phyloP scores from a whole-genome alignment of 352 stramenopile genomes.

The Halophytophthora batemanensis region DNA sequence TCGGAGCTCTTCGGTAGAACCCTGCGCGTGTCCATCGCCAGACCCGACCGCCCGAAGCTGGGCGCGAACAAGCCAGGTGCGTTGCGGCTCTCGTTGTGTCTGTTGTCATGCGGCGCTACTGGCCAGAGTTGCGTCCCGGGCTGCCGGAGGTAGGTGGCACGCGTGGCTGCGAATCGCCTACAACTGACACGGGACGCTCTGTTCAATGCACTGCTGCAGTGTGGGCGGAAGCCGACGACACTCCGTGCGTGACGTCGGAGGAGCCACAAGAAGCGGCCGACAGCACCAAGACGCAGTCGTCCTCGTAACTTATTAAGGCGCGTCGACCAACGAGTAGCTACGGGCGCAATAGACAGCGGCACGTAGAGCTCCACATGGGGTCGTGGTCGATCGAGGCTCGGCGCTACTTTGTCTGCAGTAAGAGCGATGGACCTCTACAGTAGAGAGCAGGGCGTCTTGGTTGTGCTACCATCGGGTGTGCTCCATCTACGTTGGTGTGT shows the following conservation, averaged over 20 bases:
- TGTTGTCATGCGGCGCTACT: not conserved
- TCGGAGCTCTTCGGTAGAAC: slow-evolving; percentile 91
- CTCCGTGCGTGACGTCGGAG: slow-evolving; percentile 12
- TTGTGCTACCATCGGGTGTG: no score
- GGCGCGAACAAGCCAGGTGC: slow-evolving; percentile 75
- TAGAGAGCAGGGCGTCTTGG: no score
- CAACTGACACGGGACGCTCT: not conserved
- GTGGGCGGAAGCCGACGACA: slow-evolving; percentile 56
- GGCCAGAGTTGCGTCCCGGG: no score
- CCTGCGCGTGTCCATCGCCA: slow-evolving; percentile 90
- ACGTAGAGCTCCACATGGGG: no score
- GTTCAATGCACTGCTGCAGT: slow-evolving; percentile 29
- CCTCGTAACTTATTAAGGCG: slow-evolving; percentile 3
- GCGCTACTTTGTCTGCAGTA: no score
- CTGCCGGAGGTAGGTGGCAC: not conserved
- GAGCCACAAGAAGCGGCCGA: slow-evolving; percentile 1
- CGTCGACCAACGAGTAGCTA: no score
- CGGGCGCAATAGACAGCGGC: no score
- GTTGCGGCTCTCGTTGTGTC: slow-evolving; percentile 4
- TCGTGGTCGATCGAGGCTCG: no score
- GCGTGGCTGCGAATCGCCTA: no score
- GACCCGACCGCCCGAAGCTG: slow-evolving; percentile 75
- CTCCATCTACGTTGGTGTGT: no score
- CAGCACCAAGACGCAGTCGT: not conserved
- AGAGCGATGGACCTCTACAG: no score